A percentile compares a stretch with the other conserved stretches of the same genome.
Conservation (phyloP, 805 yeast species). For the Zygoascus bituminiphila region DNA sequence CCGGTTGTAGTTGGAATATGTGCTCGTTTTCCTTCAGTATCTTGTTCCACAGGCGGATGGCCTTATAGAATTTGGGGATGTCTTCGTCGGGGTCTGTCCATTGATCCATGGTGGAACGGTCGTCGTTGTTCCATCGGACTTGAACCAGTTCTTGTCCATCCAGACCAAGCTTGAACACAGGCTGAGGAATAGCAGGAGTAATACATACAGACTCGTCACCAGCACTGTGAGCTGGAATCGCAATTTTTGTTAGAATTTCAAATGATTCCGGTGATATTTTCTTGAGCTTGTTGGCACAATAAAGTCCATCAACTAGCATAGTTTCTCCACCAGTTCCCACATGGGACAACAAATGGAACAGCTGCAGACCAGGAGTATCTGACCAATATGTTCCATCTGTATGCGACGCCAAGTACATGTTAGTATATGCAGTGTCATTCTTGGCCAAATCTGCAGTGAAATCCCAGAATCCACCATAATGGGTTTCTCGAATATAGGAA, state of each 20-base stretch:
- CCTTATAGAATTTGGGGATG: constrained; percentile 46
- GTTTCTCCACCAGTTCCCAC: constrained; percentile 60
- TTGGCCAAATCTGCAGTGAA: constrained; percentile 61
- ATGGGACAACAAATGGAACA: constrained; percentile 56
- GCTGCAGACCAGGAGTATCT: constrained; percentile 62
- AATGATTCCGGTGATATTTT: constrained; percentile 42
- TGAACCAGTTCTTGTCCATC: constrained; percentile 45
- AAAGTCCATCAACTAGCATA: constrained; percentile 58
- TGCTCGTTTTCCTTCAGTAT: constrained; percentile 48
- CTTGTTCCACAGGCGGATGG: constrained; percentile 48
- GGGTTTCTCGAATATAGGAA: constrained; percentile 57
- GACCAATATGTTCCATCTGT: constrained; percentile 74
- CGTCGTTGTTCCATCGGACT: constrained; percentile 65
- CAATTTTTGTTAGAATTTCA: constrained; percentile 40
- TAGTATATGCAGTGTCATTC: constrained; percentile 66
- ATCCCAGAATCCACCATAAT: constrained; percentile 77
- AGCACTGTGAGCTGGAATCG: constrained; percentile 65
- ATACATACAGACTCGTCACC: constrained; percentile 59
- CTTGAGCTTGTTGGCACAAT: constrained; percentile 45
- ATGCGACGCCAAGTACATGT: constrained; percentile 53
- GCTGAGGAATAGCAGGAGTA: constrained; percentile 48
- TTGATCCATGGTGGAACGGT: constrained; percentile 51
- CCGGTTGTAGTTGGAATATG: constrained; percentile 51
- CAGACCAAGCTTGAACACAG: constrained; percentile 40
- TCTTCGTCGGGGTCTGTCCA: constrained; percentile 34